Conservation (phyloP, 2,329 filamentous ascomycete species). For the Colletotrichum theobromicola region DNA sequence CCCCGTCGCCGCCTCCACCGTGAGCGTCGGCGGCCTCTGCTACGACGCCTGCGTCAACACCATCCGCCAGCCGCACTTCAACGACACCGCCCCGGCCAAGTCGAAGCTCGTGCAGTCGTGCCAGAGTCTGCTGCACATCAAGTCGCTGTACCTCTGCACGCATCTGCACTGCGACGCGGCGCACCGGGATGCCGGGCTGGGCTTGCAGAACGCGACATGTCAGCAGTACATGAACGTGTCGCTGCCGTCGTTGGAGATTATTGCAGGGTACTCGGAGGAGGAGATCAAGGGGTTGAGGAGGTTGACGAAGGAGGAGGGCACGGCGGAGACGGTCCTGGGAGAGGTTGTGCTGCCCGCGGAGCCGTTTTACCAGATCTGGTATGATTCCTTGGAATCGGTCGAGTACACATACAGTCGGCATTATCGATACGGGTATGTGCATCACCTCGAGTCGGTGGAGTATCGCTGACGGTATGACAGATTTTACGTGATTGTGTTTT, state of each 20-base stretch:
- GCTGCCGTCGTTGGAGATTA: conserved; percentile 38
- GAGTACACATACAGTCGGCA: conserved; percentile 40
- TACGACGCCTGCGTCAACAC: conserved; percentile 36
- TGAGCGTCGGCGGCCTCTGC: conserved; percentile 25
- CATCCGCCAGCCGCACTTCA: conserved; percentile 33
- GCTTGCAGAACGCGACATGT: conserved; percentile 39
- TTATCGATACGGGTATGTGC: conserved; percentile 39
- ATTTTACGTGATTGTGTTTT: conserved; percentile 43
- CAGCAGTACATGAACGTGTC: conserved; percentile 20
- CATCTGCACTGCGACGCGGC: conserved; percentile 36
- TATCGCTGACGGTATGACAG: conserved; percentile 23
- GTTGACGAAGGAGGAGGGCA: conserved; percentile 31
- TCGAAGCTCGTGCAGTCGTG: conserved; percentile 29
- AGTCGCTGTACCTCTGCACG: conserved; percentile 43
- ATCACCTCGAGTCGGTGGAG: background rate
- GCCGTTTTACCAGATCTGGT: conserved; percentile 37
- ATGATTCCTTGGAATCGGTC: conserved; percentile 42
- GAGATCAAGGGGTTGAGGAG: conserved; percentile 34
- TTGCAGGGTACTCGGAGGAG: conserved; percentile 37
- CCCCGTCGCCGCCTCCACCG: background rate
- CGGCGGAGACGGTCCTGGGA: conserved; percentile 13
- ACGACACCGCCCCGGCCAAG: conserved; percentile 27
- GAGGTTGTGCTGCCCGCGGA: conserved; percentile 40
- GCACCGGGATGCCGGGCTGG: conserved; percentile 28
- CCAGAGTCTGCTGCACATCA: conserved; percentile 29